Percentiles rank a stretch among this genome's conserved stretches.
Evolutionary conservation across 805 yeast species (phyloP).

Genomic region (Kodamaea laetipori): DNA sequence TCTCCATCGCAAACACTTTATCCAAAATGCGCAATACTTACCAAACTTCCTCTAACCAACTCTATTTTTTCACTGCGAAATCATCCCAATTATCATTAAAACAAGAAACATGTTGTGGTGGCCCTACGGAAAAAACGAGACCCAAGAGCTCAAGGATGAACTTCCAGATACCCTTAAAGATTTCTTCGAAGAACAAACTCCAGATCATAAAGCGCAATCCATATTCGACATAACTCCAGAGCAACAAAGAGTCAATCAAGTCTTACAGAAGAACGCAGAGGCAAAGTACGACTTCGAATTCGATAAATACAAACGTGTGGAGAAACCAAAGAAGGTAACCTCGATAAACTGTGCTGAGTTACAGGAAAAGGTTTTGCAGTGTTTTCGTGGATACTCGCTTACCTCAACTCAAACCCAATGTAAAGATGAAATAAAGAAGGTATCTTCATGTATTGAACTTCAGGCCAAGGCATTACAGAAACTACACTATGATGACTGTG

Average conservation of each 20-base stretch:
- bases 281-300: slow-evolving; percentile 28
- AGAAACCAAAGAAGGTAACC: slow-evolving; percentile 27
- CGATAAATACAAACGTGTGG: slow-evolving; percentile 32
- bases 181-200: slow-evolving; percentile 35
- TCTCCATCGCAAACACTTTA: background rate
- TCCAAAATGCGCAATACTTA: too few relatives aligned
- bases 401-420: slow-evolving; percentile 31
- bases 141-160: slow-evolving; percentile 34
- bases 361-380: slow-evolving; percentile 37
- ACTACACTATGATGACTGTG: slow-evolving; percentile 40
- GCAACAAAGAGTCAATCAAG: slow-evolving; percentile 29
- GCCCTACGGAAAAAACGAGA: slow-evolving; percentile 31
- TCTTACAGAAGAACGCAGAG: slow-evolving; percentile 21
- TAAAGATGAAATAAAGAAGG: slow-evolving; percentile 28
- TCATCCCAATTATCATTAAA: background rate
- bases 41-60: background rate
- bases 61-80: background rate
- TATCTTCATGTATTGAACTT: slow-evolving; percentile 34
- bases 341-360: slow-evolving; percentile 44
- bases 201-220: slow-evolving; percentile 26
- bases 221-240: slow-evolving; percentile 29
- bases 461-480: slow-evolving; percentile 37
- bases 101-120: slow-evolving; percentile 22
- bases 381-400: slow-evolving; percentile 36
- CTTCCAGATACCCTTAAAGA: slow-evolving; percentile 35